These are phyloP conservation scores for Eucalyptus microcorys DNA, from an alignment of 345 rosid genomes.

Conservation along the genomic window DNA sequence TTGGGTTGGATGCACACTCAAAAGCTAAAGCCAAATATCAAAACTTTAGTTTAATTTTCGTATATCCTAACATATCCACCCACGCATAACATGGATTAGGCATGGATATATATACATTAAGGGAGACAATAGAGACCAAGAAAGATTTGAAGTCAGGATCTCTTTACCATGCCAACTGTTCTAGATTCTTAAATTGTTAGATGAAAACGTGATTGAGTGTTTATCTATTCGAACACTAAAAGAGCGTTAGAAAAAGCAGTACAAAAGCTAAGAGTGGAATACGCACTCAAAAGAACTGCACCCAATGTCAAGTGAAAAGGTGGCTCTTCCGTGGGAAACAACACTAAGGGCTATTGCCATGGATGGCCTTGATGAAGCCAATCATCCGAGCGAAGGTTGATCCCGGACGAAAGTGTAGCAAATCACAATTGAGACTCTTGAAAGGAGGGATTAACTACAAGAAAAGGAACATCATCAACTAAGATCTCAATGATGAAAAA, in stretches of 20 bases:
- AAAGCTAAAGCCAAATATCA: too few relatives aligned
- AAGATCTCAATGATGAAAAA: not conserved
- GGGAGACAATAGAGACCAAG: too few relatives aligned
- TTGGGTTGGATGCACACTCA: too few relatives aligned
- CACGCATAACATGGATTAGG: too few relatives aligned
- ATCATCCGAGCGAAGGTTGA: not conserved
- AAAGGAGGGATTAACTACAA: not conserved
- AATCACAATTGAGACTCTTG: not conserved
- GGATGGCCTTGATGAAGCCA: not conserved
- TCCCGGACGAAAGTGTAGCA: not conserved
- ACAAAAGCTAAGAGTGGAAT: not conserved
- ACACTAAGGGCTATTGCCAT: not conserved
- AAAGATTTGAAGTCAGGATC: too few relatives aligned
- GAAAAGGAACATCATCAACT: not conserved
- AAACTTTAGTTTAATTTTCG: too few relatives aligned
- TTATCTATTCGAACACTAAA: too few relatives aligned
- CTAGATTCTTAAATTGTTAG: too few relatives aligned
- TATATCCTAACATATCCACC: too few relatives aligned
- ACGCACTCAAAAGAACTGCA: not conserved
- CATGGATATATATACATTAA: too few relatives aligned
- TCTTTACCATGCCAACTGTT: accelerated
- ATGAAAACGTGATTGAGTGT: too few relatives aligned
- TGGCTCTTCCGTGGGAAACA: not conserved
- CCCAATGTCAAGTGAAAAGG: not conserved
- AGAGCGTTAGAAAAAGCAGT: not conserved